phyloP scores from a whole-genome alignment of 2,329 filamentous ascomycete genomes.

The Penicillium brasilianum region DNA sequence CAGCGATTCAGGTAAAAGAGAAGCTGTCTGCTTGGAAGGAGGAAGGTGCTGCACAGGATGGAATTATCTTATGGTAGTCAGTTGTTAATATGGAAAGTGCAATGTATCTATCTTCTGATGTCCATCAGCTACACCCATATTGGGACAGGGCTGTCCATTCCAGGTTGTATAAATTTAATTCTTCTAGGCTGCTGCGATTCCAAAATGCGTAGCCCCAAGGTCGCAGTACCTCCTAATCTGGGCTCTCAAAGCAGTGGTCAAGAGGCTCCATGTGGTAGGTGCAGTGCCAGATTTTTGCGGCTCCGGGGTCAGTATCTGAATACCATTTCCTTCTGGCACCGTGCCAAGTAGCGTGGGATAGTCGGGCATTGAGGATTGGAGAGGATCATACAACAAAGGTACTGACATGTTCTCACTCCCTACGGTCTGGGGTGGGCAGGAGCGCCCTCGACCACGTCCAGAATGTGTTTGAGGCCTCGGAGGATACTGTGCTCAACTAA shows the following conservation, averaged over 20 bases:
- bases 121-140: neutral
- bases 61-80: slow-evolving; percentile 20
- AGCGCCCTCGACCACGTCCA: too few relatives aligned
- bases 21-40: slow-evolving; percentile 26
- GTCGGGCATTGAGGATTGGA: neutral
- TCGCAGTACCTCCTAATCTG: neutral
- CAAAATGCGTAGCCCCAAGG: neutral
- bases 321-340: neutral
- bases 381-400: neutral
- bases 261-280: neutral
- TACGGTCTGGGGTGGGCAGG: too few relatives aligned
- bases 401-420: too few relatives aligned
- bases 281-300: neutral
- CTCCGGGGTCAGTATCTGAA: neutral
- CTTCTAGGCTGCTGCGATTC: neutral
- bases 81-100: too few relatives aligned
- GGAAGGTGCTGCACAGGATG: slow-evolving; percentile 23
- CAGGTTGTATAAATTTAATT: neutral
- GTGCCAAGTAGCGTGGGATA: neutral
- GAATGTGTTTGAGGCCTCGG: too few relatives aligned
- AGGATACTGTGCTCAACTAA: too few relatives aligned
- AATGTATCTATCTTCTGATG: neutral
- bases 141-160: neutral
- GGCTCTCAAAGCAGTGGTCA: neutral
- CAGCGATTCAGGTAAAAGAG: slow-evolving; percentile 21